These are phyloP conservation scores for Trametes cubensis DNA, from an alignment of 768 basidiomycete genomes.

Conservation along the genomic window DNA sequence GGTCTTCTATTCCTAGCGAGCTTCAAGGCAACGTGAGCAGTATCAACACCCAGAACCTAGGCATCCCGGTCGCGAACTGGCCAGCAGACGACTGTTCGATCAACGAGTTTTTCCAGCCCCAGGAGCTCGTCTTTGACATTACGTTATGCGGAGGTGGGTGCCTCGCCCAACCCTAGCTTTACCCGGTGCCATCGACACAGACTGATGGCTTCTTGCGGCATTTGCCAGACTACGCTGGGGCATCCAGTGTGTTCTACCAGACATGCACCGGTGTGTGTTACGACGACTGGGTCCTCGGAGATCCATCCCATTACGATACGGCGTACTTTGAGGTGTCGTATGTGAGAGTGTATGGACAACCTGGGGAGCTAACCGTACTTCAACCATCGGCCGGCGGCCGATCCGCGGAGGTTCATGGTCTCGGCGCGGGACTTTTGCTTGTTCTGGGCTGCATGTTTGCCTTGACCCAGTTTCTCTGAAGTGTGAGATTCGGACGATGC, in stretches of 20 bases:
- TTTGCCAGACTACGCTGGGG: slow-evolving; percentile 47
- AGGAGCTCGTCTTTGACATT: slow-evolving; percentile 73
- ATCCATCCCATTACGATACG: slow-evolving; percentile 59
- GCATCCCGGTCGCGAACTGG: slow-evolving; percentile 73
- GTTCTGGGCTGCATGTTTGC: slow-evolving; percentile 9
- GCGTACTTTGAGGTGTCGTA: slow-evolving; percentile 71
- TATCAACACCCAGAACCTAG: slow-evolving; percentile 58
- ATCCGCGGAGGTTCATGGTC: slow-evolving; percentile 19
- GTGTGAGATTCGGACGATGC: too few relatives aligned
- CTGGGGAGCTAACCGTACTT: slow-evolving; percentile 34
- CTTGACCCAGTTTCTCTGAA: slow-evolving; percentile 12
- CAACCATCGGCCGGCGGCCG: slow-evolving; percentile 19
- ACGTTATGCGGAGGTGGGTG: slow-evolving; percentile 65
- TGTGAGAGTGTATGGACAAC: slow-evolving; percentile 34
- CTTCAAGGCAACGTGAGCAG: slow-evolving; percentile 53
- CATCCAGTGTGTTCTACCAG: slow-evolving; percentile 51
- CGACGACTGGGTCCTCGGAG: slow-evolving; percentile 66
- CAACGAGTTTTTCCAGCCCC: slow-evolving; percentile 57
- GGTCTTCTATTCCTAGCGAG: slow-evolving; percentile 49
- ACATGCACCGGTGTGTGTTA: slow-evolving; percentile 74
- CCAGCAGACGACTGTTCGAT: slow-evolving; percentile 57
- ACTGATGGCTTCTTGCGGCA: not conserved
- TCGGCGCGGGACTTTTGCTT: slow-evolving; percentile 3
- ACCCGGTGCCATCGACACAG: slow-evolving; percentile 3
- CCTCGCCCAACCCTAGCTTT: slow-evolving; percentile 25